Conservation (phyloP, 2,329 filamentous ascomycete species). For the Penicillium sp. region DNA sequence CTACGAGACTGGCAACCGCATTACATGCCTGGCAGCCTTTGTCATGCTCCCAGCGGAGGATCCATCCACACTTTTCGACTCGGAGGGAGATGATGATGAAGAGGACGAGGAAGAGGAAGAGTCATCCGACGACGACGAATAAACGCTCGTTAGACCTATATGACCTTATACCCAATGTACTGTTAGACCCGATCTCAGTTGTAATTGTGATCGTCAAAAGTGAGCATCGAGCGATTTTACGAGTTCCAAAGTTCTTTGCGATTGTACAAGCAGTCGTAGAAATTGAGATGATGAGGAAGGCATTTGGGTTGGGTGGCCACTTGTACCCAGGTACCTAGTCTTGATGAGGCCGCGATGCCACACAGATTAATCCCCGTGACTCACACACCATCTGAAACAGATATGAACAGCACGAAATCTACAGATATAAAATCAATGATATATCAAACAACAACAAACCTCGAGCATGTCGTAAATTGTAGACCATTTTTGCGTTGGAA, state of each 20-base stretch:
- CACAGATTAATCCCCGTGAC: constrained; percentile 1
- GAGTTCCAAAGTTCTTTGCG: not conserved
- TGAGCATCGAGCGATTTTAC: not conserved
- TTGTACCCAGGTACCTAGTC: not conserved
- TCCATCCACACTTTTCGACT: constrained; percentile 59
- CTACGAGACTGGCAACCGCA: constrained; percentile 82
- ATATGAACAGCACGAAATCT: not conserved
- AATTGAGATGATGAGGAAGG: not conserved
- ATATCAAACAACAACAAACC: not conserved
- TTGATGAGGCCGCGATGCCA: not conserved
- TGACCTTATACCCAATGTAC: constrained; percentile 26
- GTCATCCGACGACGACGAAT: constrained; percentile 31
- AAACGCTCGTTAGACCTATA: constrained; percentile 13
- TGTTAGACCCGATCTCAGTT: constrained; percentile 13
- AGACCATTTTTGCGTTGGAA: constrained; percentile 5
- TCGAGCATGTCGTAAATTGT: not conserved
- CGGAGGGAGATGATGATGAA: constrained; percentile 45
- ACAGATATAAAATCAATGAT: not conserved
- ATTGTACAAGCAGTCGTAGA: too few relatives aligned
- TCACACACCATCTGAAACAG: not conserved
- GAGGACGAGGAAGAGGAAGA: constrained; percentile 33
- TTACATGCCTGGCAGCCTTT: constrained; percentile 85
- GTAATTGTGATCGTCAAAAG: constrained; percentile 14
- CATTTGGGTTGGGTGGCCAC: not conserved
- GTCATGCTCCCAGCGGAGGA: constrained; percentile 66